phyloP scores from a whole-genome alignment of 345 rosid genomes.

The Populus euphratica region DNA sequence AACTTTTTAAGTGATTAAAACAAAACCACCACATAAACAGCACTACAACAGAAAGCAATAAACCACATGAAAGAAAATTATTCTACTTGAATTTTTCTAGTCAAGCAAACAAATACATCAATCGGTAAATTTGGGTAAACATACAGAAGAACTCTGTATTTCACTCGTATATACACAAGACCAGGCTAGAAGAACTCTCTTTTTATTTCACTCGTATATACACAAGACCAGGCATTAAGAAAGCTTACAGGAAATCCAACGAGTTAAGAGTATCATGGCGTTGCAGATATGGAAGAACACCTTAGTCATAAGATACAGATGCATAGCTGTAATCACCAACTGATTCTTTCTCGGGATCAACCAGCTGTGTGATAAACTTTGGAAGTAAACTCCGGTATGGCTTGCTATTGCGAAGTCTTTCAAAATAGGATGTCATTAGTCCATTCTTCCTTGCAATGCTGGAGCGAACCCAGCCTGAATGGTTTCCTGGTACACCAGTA shows the following conservation, averaged over 20 bases:
- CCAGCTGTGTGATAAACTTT: no score
- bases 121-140: no score
- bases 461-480: slow-evolving; percentile 28
- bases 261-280: not conserved
- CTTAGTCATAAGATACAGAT: not conserved
- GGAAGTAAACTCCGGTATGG: not conserved
- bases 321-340: not conserved
- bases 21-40: not conserved
- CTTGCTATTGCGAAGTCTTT: slow-evolving; percentile 17
- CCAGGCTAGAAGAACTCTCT: not conserved
- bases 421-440: slow-evolving; percentile 28
- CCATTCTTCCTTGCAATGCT: slow-evolving; percentile 26
- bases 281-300: not conserved
- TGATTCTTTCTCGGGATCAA: not conserved
- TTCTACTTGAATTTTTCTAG: no score
- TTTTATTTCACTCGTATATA: not conserved
- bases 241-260: not conserved
- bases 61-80: not conserved
- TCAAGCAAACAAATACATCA: not conserved
- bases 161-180: not conserved
- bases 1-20: no score
- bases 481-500: slow-evolving; percentile 20
- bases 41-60: not conserved
- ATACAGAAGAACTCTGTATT: not conserved
- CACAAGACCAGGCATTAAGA: not conserved